A percentile compares a stretch with the other conserved stretches of the same genome.
These are phyloP conservation scores for Syzygium aromaticum DNA, from an alignment of 345 rosid genomes.

Conservation along the genomic window DNA sequence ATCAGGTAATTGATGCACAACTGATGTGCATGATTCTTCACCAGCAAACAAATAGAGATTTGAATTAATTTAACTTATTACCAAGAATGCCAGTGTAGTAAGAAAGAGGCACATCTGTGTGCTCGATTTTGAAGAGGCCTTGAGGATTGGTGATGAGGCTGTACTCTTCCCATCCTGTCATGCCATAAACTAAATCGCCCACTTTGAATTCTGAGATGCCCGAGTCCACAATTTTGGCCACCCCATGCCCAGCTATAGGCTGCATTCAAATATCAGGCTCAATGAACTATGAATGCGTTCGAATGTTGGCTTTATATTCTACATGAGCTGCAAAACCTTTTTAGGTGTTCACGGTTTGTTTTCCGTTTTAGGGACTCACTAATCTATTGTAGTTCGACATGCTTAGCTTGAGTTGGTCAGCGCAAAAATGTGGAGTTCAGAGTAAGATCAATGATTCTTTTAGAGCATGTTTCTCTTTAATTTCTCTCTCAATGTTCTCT, in stretches of 20 bases:
- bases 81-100: constrained; percentile 55
- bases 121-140: constrained; percentile 33
- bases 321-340: not conserved
- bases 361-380: not conserved
- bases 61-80: not conserved
- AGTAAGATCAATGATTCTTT: not conserved
- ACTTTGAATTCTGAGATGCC: constrained; percentile 27
- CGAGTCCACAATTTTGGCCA: constrained; percentile 53
- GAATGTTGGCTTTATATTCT: not conserved
- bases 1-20: not conserved
- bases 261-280: not conserved
- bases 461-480: not conserved
- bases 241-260: constrained; percentile 48
- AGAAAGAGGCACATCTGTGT: constrained; percentile 46
- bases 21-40: not conserved
- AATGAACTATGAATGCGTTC: not conserved
- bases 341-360: not conserved
- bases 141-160: constrained; percentile 24
- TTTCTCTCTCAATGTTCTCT: not conserved
- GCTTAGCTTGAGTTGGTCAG: not conserved
- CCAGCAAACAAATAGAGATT: not conserved
- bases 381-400: not conserved
- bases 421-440: not conserved
- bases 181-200: constrained; percentile 51
- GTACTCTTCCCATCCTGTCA: constrained; percentile 61